A percentile compares a stretch with the other conserved stretches of the same genome.
phyloP scores from a whole-genome alignment of 2,329 filamentous ascomycete species.

The Saccharata proteae region DNA sequence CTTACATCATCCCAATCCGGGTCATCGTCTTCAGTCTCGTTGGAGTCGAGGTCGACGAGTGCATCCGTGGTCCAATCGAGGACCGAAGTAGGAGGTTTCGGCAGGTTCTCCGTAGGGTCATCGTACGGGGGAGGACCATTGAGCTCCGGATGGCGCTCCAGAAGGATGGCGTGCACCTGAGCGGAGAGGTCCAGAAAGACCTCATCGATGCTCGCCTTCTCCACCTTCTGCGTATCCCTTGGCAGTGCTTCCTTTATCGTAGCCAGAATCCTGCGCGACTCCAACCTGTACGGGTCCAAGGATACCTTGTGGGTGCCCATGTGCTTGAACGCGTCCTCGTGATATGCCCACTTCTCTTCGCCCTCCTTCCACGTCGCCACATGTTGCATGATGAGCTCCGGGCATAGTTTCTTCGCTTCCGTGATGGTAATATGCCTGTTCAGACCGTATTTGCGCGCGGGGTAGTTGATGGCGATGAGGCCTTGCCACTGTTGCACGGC shows the following conservation, averaged over 20 bases:
- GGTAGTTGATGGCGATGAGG: conserved; percentile 92
- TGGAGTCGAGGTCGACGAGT: conserved; percentile 64
- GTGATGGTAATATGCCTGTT: conserved; percentile 63
- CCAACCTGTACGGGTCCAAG: conserved; percentile 76
- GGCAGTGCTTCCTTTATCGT: conserved; percentile 65
- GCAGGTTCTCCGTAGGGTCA: conserved; percentile 58
- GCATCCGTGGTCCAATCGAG: conserved; percentile 76
- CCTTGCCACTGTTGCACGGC: conserved; percentile 95
- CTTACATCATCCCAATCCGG: conserved; percentile 93
- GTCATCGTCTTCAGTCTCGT: conserved; percentile 62
- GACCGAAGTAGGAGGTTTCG: conserved; percentile 58
- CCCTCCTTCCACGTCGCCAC: conserved; percentile 93
- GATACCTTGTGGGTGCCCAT: conserved; percentile 89
- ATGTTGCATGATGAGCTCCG: conserved; percentile 74
- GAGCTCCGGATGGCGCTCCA: conserved; percentile 68
- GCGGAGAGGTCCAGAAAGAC: conserved; percentile 87
- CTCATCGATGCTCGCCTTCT: conserved; percentile 93
- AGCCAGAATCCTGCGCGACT: conserved; percentile 72
- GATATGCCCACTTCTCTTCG: conserved; percentile 84
- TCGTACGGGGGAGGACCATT: conserved; percentile 56
- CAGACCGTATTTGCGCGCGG: conserved; percentile 70
- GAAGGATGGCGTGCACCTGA: conserved; percentile 62
- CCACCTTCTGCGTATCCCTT: conserved; percentile 55
- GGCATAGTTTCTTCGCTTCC: conserved; percentile 81
- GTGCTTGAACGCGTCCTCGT: conserved; percentile 63